Percentiles rank a stretch among this genome's conserved stretches.
Conservation (phyloP, 2,329 filamentous ascomycete genomes). For the Phialophora expanda region DNA sequence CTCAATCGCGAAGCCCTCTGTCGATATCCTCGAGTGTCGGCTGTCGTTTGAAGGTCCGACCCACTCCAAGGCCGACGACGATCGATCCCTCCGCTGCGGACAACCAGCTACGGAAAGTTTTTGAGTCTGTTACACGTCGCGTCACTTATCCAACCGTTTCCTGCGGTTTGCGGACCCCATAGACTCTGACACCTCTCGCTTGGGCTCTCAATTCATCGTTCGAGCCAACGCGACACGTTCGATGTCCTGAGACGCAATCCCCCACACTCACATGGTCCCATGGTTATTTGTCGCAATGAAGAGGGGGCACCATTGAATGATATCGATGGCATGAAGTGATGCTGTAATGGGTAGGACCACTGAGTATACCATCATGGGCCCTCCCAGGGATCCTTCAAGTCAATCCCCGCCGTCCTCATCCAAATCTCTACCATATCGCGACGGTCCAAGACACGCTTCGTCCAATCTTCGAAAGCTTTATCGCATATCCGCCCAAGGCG, state of each 20-base stretch:
- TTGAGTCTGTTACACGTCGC: constrained; percentile 27
- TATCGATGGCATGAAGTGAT: constrained; percentile 10
- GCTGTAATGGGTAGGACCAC: constrained; percentile 30
- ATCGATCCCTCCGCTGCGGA: constrained; percentile 12
- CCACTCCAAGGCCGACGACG: not conserved
- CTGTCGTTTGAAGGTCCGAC: not conserved
- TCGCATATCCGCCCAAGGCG: constrained; percentile 32
- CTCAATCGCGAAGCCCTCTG: not conserved
- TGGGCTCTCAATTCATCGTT: not conserved
- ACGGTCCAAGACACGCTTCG: constrained; percentile 26
- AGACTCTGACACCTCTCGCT: not conserved
- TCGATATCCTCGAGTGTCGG: not conserved
- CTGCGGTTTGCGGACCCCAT: constrained; percentile 17
- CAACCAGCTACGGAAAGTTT: constrained; percentile 16
- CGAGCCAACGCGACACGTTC: not conserved
- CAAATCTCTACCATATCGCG: constrained; percentile 31
- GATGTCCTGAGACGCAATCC: constrained; percentile 7
- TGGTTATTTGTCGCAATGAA: constrained; percentile 28
- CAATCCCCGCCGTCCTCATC: constrained; percentile 18
- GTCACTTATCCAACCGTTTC: constrained; percentile 22
- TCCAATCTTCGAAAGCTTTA: constrained; percentile 36
- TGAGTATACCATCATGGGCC: constrained; percentile 36
- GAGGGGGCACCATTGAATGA: constrained; percentile 18
- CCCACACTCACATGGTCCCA: not conserved
- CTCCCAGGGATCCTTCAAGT: constrained; percentile 19